Evolutionary conservation across 495 filamentous ascomycete species (phyloP), one percentile per base, ranked within the genome.

Genomic region (Parmelia sp.): DNA sequence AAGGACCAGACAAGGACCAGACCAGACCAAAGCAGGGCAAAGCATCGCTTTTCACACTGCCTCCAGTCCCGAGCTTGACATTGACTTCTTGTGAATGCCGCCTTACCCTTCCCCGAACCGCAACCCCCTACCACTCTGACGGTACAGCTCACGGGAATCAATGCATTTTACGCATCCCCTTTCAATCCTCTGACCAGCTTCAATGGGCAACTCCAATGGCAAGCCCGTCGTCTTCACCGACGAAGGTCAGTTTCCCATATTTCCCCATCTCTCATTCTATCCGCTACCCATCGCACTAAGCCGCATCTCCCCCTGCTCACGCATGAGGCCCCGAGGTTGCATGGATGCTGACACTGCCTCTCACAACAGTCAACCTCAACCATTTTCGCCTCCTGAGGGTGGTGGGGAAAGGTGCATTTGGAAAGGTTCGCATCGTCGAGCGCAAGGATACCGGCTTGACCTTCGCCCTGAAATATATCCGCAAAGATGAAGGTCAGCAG

Each of bases 401-500:
- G 65, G 94, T 98, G 62, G 94, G 94, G 57, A 96, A 96, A 73
- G 94, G 94, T 71, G 95, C 94, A 25, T 98, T 98, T 76, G 94
- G 94, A 66, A 98, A 98, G 75, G 94, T 98, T 65, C 88, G 94
- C 64, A 98, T 98, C 69, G 94, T 98, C 69, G 94, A 98, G 79
- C 84, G 92, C 66, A 98, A 97, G 75, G 94, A 98, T 73, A 95
- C 93, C 2, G 88, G 87, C 55, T 86, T 89, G 73, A 92, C 92
- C 11, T 98, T 98, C 73, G 94, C 94, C 7, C 80, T 98, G 53
- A 98, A 97, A 73, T 97, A 98, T 75, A 97, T 98, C 60, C 88
- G 94, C 51, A 97, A 97, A 83, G 94, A 98, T 88, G 94, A 98
- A 83, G 90, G 92, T 95, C 70, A 61, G 87, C 76, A 36, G 44